Percentiles rank a stretch among this genome's conserved stretches.
Evolutionary conservation across 2,329 filamentous ascomycete species (phyloP).

Genomic region (Davidsoniella australis): DNA sequence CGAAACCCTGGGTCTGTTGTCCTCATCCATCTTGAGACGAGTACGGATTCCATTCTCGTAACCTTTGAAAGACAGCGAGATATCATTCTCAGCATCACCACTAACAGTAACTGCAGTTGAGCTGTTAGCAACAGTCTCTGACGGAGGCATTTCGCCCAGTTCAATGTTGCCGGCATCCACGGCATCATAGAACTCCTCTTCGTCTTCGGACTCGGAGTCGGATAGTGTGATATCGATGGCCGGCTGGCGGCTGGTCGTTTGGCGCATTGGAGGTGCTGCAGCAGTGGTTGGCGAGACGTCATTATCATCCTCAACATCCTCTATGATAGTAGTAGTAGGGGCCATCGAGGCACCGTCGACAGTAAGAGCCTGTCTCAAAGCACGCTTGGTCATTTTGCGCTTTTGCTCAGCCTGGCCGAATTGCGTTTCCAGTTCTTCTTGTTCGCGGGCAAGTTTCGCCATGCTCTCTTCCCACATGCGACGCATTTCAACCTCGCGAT

Average conservation of each 20-base stretch:
- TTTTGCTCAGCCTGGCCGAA: conserved; percentile 85
- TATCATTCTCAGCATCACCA: conserved; percentile 32
- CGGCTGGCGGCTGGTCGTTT: conserved; percentile 1
- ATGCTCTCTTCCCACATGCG: conserved; percentile 99
- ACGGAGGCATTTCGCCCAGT: conserved; percentile 48
- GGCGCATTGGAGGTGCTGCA: neutral
- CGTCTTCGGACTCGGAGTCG: conserved; percentile 64
- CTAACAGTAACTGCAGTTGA: conserved; percentile 22
- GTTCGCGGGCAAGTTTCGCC: conserved; percentile 87
- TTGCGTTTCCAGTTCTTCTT: conserved; percentile 74
- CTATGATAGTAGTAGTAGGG: conserved; percentile 18
- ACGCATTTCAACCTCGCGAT: conserved; percentile 78
- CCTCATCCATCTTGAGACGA: conserved; percentile 72
- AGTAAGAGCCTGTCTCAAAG: conserved; percentile 70
- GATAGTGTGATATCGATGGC: conserved; percentile 31
- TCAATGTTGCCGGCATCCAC: conserved; percentile 86
- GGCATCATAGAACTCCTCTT: conserved; percentile 93
- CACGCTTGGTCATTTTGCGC: conserved; percentile 74
- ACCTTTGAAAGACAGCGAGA: conserved; percentile 65
- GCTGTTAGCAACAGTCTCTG: conserved; percentile 25
- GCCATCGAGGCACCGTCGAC: conserved; percentile 22
- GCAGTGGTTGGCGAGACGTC: neutral
- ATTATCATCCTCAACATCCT: conserved; percentile 19
- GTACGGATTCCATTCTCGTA: conserved; percentile 79
- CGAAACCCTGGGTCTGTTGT: conserved; percentile 83